These are phyloP conservation scores for Scedosporium boydii DNA, from an alignment of 2,329 filamentous ascomycete genomes.

Conservation along the genomic window DNA sequence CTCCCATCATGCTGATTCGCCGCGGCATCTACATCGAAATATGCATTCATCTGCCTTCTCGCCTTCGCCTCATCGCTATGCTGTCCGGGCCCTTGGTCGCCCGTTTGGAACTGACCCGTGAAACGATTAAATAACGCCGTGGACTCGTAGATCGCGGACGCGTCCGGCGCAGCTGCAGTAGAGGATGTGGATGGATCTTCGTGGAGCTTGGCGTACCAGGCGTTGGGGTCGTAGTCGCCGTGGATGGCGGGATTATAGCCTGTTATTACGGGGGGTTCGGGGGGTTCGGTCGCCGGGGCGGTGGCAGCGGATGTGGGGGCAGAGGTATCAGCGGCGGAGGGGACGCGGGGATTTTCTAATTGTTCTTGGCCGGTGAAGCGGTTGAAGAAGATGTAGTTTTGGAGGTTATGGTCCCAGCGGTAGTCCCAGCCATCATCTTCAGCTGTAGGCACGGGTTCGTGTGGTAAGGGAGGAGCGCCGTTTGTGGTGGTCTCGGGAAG, in stretches of 20 bases:
- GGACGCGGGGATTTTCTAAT: constrained; percentile 79
- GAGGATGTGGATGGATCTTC: constrained; percentile 16
- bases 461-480: constrained; percentile 28
- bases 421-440: constrained; percentile 73
- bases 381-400: constrained; percentile 79
- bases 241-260: constrained; percentile 96
- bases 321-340: constrained; percentile 29
- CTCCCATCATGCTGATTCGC: constrained; percentile 84
- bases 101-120: constrained; percentile 72
- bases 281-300: constrained; percentile 16
- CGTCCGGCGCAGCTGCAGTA: constrained; percentile 12
- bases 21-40: constrained; percentile 90
- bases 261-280: constrained; percentile 15
- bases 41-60: constrained; percentile 80
- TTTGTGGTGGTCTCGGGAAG: constrained; percentile 1
- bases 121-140: constrained; percentile 83
- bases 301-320: constrained; percentile 18
- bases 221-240: constrained; percentile 89
- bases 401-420: constrained; percentile 60
- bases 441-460: constrained; percentile 16
- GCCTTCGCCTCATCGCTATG: constrained; percentile 85
- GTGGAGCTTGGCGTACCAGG: constrained; percentile 72
- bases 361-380: constrained; percentile 65
- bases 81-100: constrained; percentile 58
- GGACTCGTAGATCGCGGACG: constrained; percentile 29